phyloP scores from a whole-genome alignment of 164 flowering plant species.

The Annona squamosa region DNA sequence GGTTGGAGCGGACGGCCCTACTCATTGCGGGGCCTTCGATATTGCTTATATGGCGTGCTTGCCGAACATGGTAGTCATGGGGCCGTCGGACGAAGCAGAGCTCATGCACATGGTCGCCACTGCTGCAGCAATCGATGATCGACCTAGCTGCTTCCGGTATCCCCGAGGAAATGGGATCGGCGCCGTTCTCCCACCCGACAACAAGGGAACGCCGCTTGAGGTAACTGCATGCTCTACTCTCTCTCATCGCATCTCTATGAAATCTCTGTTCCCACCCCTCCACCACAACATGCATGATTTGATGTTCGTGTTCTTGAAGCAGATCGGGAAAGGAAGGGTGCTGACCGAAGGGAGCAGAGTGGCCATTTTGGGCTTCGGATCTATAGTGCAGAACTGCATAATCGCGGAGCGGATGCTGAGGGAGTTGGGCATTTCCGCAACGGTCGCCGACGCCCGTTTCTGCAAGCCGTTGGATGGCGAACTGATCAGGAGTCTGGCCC shows the following conservation, averaged over 20 bases:
- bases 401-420: slow-evolving; percentile 6
- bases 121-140: slow-evolving; percentile 37
- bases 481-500: slow-evolving; percentile 27
- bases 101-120: slow-evolving; percentile 53
- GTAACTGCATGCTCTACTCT: slow-evolving; percentile 10
- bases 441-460: slow-evolving; percentile 47
- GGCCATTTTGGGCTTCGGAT: slow-evolving; percentile 15
- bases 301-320: background rate
- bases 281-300: background rate
- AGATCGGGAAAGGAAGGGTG: slow-evolving; percentile 46
- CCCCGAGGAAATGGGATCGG: slow-evolving; percentile 46
- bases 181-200: slow-evolving; percentile 26
- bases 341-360: slow-evolving; percentile 21
- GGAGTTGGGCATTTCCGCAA: slow-evolving; percentile 26
- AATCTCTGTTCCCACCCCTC: background rate
- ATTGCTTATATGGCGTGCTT: slow-evolving; percentile 49
- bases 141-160: slow-evolving; percentile 41
- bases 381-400: slow-evolving; percentile 12
- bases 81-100: slow-evolving; percentile 38
- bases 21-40: slow-evolving; percentile 53
- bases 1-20: slow-evolving; percentile 60
- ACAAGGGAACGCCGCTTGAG: slow-evolving; percentile 45
- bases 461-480: slow-evolving; percentile 45
- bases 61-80: slow-evolving; percentile 63
- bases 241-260: background rate